A percentile compares a stretch with the other conserved stretches of the same genome.
Conservation (phyloP, 768 basidiomycete genomes). For the Coprinopsis sp. region DNA sequence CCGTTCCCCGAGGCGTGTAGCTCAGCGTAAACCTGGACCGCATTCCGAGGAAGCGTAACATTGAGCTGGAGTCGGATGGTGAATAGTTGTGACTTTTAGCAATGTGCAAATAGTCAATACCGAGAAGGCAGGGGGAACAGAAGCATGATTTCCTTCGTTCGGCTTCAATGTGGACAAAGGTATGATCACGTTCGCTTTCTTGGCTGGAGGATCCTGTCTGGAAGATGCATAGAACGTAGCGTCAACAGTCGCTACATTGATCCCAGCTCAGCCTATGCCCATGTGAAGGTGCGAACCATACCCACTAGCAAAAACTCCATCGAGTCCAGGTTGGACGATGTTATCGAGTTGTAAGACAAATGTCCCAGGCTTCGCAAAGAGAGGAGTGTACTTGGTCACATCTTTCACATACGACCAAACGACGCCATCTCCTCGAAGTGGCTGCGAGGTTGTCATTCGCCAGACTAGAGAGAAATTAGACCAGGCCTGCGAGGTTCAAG, state of each 20-base stretch:
- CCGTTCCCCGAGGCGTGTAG: slow-evolving; percentile 60
- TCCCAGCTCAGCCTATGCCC: background rate
- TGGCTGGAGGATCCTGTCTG: slow-evolving; percentile 47
- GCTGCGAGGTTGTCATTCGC: slow-evolving; percentile 80
- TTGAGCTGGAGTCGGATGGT: slow-evolving; percentile 43
- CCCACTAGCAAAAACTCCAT: slow-evolving; percentile 68
- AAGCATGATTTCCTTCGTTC: slow-evolving; percentile 64
- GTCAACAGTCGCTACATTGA: slow-evolving; percentile 49
- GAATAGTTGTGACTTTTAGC: background rate
- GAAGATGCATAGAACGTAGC: slow-evolving; percentile 73
- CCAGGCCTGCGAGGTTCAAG: background rate
- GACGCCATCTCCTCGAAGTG: slow-evolving; percentile 59
- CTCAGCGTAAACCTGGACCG: slow-evolving; percentile 64
- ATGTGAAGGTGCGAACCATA: background rate
- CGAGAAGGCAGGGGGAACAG: slow-evolving; percentile 70
- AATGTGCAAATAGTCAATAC: slow-evolving; percentile 26
- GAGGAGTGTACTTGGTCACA: slow-evolving; percentile 64
- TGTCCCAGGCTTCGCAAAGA: slow-evolving; percentile 62
- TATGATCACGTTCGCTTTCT: slow-evolving; percentile 59
- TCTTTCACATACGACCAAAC: slow-evolving; percentile 79
- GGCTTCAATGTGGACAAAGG: slow-evolving; percentile 65
- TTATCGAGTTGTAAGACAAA: slow-evolving; percentile 77
- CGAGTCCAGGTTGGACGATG: slow-evolving; percentile 48
- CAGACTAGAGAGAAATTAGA: slow-evolving; percentile 43
- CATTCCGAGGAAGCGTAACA: slow-evolving; percentile 65